Evolutionary conservation across 179 eudicot species (phyloP), one percentile per base, ranked within the genome.

Genomic region (Beta corolliflora): DNA sequence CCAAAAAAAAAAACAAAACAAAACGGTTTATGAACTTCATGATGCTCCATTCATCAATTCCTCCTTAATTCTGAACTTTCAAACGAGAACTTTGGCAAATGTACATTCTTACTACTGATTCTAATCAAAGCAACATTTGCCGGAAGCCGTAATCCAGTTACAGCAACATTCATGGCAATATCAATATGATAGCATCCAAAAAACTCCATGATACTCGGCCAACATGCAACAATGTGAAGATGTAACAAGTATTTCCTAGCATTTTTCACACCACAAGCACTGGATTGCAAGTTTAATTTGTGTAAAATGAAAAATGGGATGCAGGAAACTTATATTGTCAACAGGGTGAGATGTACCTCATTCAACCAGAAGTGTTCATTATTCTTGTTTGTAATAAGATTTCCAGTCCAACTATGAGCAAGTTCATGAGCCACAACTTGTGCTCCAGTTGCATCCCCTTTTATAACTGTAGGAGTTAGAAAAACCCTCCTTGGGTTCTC

Each of bases 351-450:
- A 21, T 0, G 68, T 92, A 95, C 99, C 99, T 95, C 99, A 83
- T 95, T 95, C 89, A 95, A 76, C 99, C 99, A 95, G 76, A 93
- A 93, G 81, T 95, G 98, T 18, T 95, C 98, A 85, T 95, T 95
- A 53, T 84, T 95, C 88, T 88, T 95, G 88, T 95, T 95, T 55
- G 99, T 95, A 36, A 95, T 93, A 70, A 95, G 89, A 84, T 95
- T 95, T 65, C 99, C 99, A 23, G 99, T 95, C 99, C 99, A 95
- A 88, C 99, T 93, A 88, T 95, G 99, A 77, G 98, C 99, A 72
- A 95, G 97, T 86, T 95, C 98, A 80, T 95, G 99, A 2, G 99
- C 99, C 83, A 95, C 99, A 45, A 95, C 97, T 88, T 93, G 98
- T 1, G 97, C 97, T 23, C 98, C 98, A 76, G 90, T 93, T 0